Base-by-base conservation (phyloP, 352 stramenopile species). In the Phytophthora chlamydospora region DNA sequence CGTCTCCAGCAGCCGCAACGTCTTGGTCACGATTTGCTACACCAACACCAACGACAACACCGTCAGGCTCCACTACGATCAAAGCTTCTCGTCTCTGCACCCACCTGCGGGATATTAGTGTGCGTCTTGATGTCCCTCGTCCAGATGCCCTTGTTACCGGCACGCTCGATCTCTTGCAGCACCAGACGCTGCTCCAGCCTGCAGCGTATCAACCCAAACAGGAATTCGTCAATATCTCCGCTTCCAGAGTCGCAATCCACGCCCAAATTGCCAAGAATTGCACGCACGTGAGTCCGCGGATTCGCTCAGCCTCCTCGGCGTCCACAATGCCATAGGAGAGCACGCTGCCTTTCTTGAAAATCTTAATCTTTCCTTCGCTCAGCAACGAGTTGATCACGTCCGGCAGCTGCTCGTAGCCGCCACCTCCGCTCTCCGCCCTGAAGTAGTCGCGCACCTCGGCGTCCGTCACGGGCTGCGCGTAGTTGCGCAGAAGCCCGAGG, bases 131-230 rank as follows among this genome's bases (percentile, higher is more conserved):
- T 98, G 66, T 99, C 97, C 48, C 97, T 93, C 27, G 96, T 99
- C 97, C 97, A 99, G 68, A 99, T 98, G 44, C 97, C 97, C 74
- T 98, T 98, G 78, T 99, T 98, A 29, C 94, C 96, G 19, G 95
- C 82, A 57, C 91, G 86, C 74, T 99, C 95, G 73, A 99, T 98
- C 53, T 98, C 90, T 77, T 98, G 95, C 40, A 95, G 70, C 73
- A 96, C 86, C 17, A 93, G 66, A 3, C 85, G 86, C 71, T 96
- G 88, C 61, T 96, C 88, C 43, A 91, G 66, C 12, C 85, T 94
- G 64, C 6, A 59, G 10, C 6, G 38, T 33, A 41, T 45, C n/a
- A 53, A 40, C 27, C 35, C 36, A 50, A 87, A 79, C 24, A 29
- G 24, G 3, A n/a, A 1, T 21, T 16, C 32, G 53, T 58, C 29